A percentile compares a stretch with the other conserved stretches of the same genome.
These are phyloP conservation scores for Heteromeles arbutifolia DNA, from an alignment of 306 rosid species.

Conservation along the genomic window DNA sequence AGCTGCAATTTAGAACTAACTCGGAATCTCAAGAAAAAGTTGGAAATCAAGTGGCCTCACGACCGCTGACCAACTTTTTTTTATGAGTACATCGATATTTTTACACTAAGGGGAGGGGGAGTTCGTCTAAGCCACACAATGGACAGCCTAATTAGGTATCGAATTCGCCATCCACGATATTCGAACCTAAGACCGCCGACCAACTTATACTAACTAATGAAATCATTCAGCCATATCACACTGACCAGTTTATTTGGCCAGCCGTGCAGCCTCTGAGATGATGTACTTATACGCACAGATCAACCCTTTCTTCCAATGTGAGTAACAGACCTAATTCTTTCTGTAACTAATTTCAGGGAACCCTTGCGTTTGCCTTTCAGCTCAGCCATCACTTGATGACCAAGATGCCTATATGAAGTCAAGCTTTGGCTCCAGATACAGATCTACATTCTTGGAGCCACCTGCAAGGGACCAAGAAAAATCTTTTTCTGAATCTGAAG, in stretches of 20 bases:
- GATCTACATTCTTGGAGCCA: slow-evolving; percentile 28
- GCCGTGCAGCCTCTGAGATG: slow-evolving; percentile 10
- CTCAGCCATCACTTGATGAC: slow-evolving; percentile 48
- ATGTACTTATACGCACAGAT: slow-evolving; percentile 8
- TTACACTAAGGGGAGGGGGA: too few relatives aligned
- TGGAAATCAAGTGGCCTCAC: background rate
- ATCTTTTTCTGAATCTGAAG: slow-evolving; percentile 28
- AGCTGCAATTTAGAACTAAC: background rate
- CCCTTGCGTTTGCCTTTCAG: slow-evolving; percentile 51
- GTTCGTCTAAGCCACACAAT: too few relatives aligned
- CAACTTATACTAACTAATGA: slow-evolving; percentile 12
- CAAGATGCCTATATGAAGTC: slow-evolving; percentile 42
- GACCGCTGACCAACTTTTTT: slow-evolving; percentile 1
- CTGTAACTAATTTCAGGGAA: slow-evolving; percentile 53
- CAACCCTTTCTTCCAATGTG: slow-evolving; percentile 1
- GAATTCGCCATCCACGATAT: too few relatives aligned
- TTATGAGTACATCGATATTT: too few relatives aligned
- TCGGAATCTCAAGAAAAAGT: background rate
- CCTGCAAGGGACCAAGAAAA: slow-evolving; percentile 35
- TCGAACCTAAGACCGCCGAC: background rate
- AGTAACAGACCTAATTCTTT: too few relatives aligned
- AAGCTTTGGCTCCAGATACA: slow-evolving; percentile 29
- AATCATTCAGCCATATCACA: background rate
- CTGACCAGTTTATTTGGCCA: background rate
- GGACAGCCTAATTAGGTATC: too few relatives aligned